A percentile compares a stretch with the other conserved stretches of the same genome.
phyloP scores from a whole-genome alignment of 192 early-diverging fungal species.

The Jimgerdemannia flammicorona region DNA sequence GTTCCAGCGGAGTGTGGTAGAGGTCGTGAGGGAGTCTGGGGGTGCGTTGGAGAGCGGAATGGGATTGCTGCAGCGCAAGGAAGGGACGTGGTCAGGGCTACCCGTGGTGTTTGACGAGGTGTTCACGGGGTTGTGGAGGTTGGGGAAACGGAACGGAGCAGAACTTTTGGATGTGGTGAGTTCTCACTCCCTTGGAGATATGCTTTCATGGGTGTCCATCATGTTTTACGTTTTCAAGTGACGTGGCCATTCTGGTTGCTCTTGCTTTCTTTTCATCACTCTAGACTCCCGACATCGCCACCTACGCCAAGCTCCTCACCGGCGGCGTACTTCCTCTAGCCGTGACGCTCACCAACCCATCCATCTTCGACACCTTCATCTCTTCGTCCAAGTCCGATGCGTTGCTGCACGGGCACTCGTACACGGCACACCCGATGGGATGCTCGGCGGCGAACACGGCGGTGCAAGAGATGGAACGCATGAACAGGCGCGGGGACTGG shows the following conservation, averaged over 20 bases:
- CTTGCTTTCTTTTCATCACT: slow-evolving; percentile 10
- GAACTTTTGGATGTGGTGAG: slow-evolving; percentile 59
- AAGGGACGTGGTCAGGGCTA: slow-evolving; percentile 42
- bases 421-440: slow-evolving; percentile 80
- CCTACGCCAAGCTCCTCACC: slow-evolving; percentile 75
- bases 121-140: slow-evolving; percentile 69
- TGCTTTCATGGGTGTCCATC: not conserved
- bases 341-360: slow-evolving; percentile 57
- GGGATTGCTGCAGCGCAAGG: slow-evolving; percentile 24
- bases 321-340: slow-evolving; percentile 72
- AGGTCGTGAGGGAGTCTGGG: slow-evolving; percentile 40
- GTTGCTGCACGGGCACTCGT: slow-evolving; percentile 79
- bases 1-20: slow-evolving; percentile 66
- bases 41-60: slow-evolving; percentile 1
- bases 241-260: slow-evolving; percentile 1
- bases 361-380: slow-evolving; percentile 65
- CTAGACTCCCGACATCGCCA: slow-evolving; percentile 68
- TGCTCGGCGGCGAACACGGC: slow-evolving; percentile 63
- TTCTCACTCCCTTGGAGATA: not conserved
- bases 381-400: slow-evolving; percentile 62
- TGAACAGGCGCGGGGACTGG: slow-evolving; percentile 31
- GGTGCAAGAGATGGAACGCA: slow-evolving; percentile 44
- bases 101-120: slow-evolving; percentile 85
- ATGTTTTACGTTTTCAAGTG: not conserved
- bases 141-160: slow-evolving; percentile 52